Evolutionary conservation across 768 basidiomycete species (phyloP).

Genomic region (Collybia nuda): DNA sequence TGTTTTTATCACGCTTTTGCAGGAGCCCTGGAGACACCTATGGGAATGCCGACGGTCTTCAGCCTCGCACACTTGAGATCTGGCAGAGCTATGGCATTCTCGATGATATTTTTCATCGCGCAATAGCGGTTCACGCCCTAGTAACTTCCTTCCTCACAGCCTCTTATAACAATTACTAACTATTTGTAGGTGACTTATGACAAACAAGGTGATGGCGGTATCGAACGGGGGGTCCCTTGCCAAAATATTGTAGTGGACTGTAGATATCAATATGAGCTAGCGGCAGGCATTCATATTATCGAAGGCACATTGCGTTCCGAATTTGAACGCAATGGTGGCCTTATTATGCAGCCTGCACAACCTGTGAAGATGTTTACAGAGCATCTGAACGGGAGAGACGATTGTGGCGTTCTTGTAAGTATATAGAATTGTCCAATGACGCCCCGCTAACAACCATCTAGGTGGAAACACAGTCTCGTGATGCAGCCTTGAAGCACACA

Average conservation of each 20-base stretch:
- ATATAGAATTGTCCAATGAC: too few species aligned
- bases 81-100: constrained; percentile 15
- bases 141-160: not conserved
- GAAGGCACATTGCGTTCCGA: constrained; percentile 3
- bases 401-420: too few species aligned
- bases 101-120: constrained; percentile 4
- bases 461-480: too few species aligned
- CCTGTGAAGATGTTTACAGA: not conserved
- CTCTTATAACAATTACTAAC: not conserved
- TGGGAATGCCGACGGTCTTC: constrained; percentile 17
- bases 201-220: constrained; percentile 1
- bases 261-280: constrained; percentile 2
- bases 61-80: constrained; percentile 18
- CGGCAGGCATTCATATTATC: not conserved
- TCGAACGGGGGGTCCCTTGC: not conserved
- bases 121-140: constrained; percentile 4
- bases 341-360: not conserved
- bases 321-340: not conserved
- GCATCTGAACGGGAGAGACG: not conserved
- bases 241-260: not conserved
- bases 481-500: too few species aligned
- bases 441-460: too few species aligned
- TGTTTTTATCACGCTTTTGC: not conserved
- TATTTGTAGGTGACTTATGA: constrained; percentile 6
- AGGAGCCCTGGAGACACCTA: not conserved